phyloP scores from a whole-genome alignment of 169 alveolate species.

The Eimeria falciformis region DNA sequence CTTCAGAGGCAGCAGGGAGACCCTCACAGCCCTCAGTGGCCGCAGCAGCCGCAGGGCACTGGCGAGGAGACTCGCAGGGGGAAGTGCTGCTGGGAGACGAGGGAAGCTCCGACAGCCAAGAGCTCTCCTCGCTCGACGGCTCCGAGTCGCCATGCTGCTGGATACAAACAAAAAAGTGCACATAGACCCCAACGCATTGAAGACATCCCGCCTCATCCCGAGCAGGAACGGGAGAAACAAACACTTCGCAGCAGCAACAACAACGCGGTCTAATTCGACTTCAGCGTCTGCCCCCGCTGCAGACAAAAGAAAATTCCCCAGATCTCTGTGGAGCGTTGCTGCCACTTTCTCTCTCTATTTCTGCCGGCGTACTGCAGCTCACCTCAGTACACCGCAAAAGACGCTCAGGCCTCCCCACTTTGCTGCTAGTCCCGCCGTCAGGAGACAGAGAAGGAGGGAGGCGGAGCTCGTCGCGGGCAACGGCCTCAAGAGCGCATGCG shows the following conservation, averaged over 20 bases:
- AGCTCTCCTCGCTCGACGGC: slow-evolving; percentile 37
- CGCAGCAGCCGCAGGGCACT: slow-evolving; percentile 4
- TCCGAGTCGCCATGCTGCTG: too few species aligned
- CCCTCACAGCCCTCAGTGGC: not conserved
- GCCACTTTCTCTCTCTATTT: too few species aligned
- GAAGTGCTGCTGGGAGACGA: slow-evolving; percentile 11
- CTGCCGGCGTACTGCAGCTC: not conserved
- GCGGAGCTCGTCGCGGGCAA: slow-evolving; percentile 49
- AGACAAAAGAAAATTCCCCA: too few species aligned
- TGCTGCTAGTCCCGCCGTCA: not conserved
- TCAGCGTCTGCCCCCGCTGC: too few species aligned
- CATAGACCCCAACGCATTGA: too few species aligned
- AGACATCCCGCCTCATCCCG: too few species aligned
- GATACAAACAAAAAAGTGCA: too few species aligned
- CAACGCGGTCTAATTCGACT: too few species aligned
- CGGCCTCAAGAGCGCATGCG: slow-evolving; percentile 9
- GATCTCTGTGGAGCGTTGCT: too few species aligned
- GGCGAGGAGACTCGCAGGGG: not conserved
- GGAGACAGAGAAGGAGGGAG: not conserved
- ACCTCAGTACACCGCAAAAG: slow-evolving; percentile 34
- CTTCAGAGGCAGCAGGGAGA: not conserved
- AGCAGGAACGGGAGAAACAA: too few species aligned
- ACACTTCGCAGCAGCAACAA: too few species aligned
- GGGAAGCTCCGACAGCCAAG: slow-evolving; percentile 34
- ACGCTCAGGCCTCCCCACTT: not conserved